Base-by-base conservation (phyloP, 2,329 filamentous ascomycete species). In the Coniella lustricola region DNA sequence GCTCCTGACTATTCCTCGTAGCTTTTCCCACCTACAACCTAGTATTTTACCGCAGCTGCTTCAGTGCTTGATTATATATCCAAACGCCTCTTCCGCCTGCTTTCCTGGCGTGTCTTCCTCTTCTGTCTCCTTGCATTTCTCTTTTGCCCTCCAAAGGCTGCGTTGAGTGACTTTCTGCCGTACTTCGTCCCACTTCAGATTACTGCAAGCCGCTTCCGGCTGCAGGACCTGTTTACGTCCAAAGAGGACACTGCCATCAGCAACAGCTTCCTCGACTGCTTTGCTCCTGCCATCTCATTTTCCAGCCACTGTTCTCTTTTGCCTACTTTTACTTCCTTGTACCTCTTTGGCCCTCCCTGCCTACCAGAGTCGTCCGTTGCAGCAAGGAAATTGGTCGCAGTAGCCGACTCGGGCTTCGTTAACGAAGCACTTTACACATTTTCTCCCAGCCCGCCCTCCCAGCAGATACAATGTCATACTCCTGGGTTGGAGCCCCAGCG, bases 401-500 rank as follows among this genome's bases (percentile, higher is more conserved):
- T 16, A 20, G 10, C 22, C 18, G 14, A 32, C 18, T 20, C 25
- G 36, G 35, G 48, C 40, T 38, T 50, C 48, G 5, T 16, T 18
- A n/a, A 29, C 18, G 41, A 45, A 38, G 40, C 37, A 37, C 38
- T 4, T 10, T 29, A 29, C 25, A 29, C 25, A 5, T 29, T 10
- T 29, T n/a, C 25, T 10, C 25, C 10, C 9, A 17, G 39, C 17
- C 32, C 31, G 13, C 22, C 14, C 33, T 29, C 12, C n/a, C 31
- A 44, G 16, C 34, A 21, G 43, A 42, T 60, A 60, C 51, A 63
- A 82, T 82, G 78, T 80, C 77, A 52, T 82, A 84, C 64, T 67
- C 73, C 46, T 76, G 76, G 66, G 66, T 76, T 56, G 81, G 81
- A 48, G 64, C 79, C 39, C 81, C 81, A 34, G 61, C 73, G 55